Evolutionary conservation across 2,329 filamentous ascomycete species (phyloP).

Genomic region (Xylariaceae sp.): DNA sequence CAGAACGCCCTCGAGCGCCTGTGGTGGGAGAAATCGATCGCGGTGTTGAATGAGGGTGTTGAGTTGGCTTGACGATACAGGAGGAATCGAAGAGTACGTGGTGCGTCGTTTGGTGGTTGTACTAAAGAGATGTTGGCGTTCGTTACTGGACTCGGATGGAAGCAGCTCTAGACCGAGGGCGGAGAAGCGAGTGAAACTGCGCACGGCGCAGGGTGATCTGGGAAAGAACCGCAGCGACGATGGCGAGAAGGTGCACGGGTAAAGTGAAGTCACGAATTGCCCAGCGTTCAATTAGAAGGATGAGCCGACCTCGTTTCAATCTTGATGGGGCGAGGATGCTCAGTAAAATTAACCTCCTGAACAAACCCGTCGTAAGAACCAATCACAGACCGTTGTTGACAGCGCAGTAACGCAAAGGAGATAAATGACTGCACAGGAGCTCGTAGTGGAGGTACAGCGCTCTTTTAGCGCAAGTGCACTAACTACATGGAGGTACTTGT

Average conservation of each 20-base stretch:
- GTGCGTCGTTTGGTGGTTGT: background rate
- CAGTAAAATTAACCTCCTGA: slow-evolving; percentile 16
- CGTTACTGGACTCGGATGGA: slow-evolving; percentile 3
- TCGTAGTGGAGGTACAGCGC: no score
- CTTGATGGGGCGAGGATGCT: background rate
- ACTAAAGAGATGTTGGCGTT: background rate
- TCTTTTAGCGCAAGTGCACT: background rate
- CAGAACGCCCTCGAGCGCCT: background rate
- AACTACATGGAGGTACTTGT: background rate
- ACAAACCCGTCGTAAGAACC: slow-evolving; percentile 1
- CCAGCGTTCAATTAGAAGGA: slow-evolving; percentile 1
- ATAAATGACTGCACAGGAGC: no score
- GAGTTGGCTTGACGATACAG: slow-evolving; percentile 2
- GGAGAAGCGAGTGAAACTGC: slow-evolving; percentile 27
- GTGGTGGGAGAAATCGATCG: background rate
- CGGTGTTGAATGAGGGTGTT: slow-evolving; percentile 4
- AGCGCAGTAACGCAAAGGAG: slow-evolving; percentile 3
- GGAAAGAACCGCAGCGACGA: slow-evolving; percentile 13
- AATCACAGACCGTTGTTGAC: slow-evolving; percentile 12
- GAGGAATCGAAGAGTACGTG: background rate
- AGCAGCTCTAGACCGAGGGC: slow-evolving; percentile 6
- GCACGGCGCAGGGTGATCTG: slow-evolving; percentile 24
- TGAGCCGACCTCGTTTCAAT: slow-evolving; percentile 7
- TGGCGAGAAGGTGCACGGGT: background rate
- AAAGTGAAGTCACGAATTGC: slow-evolving; percentile 11